Conservation (phyloP, 1,284 basidiomycete genomes). For the Apiotrichum mycotoxinovorans region DNA sequence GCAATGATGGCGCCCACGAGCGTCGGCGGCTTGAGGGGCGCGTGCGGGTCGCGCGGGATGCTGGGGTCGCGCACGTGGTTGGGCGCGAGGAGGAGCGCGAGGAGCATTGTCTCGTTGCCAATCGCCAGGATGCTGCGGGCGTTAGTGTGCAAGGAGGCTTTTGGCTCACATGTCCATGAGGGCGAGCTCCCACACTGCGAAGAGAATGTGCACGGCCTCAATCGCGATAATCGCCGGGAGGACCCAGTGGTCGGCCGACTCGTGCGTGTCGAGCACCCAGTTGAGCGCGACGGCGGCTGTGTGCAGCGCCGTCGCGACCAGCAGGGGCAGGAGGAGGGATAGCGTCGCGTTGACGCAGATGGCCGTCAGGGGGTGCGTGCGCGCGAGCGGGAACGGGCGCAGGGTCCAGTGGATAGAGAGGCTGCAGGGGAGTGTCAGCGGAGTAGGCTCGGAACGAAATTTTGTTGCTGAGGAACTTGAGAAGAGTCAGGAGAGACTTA, state of each 20-base stretch:
- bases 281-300: slow-evolving; percentile 53
- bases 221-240: slow-evolving; percentile 44
- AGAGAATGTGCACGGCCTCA: slow-evolving; percentile 36
- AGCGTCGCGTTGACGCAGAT: slow-evolving; percentile 54
- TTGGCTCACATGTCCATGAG: slow-evolving; percentile 36
- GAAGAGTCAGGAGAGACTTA: slow-evolving; percentile 16
- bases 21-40: slow-evolving; percentile 39
- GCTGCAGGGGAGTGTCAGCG: slow-evolving; percentile 18
- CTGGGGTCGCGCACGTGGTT: slow-evolving; percentile 18
- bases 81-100: slow-evolving; percentile 39
- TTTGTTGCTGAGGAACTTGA: no score
- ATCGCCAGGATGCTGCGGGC: slow-evolving; percentile 37
- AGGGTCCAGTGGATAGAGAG: slow-evolving; percentile 47
- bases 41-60: not conserved
- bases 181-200: slow-evolving; percentile 40
- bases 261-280: slow-evolving; percentile 44
- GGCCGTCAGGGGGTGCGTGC: slow-evolving; percentile 52
- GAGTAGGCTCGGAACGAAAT: not conserved
- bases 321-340: slow-evolving; percentile 53
- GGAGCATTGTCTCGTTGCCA: slow-evolving; percentile 41
- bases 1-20: slow-evolving; percentile 42
- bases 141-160: not conserved
- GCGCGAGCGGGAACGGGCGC: slow-evolving; percentile 39
- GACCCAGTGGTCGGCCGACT: slow-evolving; percentile 29
- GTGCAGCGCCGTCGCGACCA: slow-evolving; percentile 52